Conservation (phyloP, 1,284 basidiomycete genomes). For the Boletellus deceptivus region DNA sequence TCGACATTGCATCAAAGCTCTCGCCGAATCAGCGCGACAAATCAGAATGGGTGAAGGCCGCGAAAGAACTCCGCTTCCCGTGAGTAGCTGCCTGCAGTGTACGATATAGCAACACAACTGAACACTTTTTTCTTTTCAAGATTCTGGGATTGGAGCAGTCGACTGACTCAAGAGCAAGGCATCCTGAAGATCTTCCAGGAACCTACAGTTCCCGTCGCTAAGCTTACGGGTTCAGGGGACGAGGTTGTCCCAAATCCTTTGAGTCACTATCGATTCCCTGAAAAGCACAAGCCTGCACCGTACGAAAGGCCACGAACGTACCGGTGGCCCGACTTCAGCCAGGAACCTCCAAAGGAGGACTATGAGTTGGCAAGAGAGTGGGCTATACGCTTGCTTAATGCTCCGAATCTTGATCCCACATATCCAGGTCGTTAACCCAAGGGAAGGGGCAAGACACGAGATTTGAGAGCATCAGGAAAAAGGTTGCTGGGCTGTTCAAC, state of each 20-base stretch:
- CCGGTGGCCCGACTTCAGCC: constrained; percentile 10
- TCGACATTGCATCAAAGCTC: too few species aligned
- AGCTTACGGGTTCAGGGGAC: not conserved
- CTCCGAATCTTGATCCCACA: not conserved
- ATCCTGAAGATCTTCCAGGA: constrained; percentile 12
- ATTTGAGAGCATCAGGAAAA: constrained; percentile 1
- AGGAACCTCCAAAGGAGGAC: constrained; percentile 7
- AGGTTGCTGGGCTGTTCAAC: constrained; percentile 12
- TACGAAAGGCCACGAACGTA: constrained; percentile 16
- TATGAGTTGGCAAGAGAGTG: constrained; percentile 12
- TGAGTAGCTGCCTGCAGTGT: not conserved
- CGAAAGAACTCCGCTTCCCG: constrained; percentile 15
- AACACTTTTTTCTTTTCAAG: not conserved
- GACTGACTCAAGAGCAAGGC: not conserved
- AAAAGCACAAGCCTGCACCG: too few species aligned
- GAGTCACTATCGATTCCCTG: constrained; percentile 14
- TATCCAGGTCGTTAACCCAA: constrained; percentile 7
- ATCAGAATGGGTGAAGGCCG: not conserved
- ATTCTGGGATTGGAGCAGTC: constrained; percentile 21
- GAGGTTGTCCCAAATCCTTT: constrained; percentile 13
- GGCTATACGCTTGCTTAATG: not conserved
- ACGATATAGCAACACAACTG: not conserved
- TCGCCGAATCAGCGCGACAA: too few species aligned
- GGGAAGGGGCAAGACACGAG: not conserved
- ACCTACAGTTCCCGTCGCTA: not conserved